Evolutionary conservation across 2,329 filamentous ascomycete genomes (phyloP), one percentile per base, ranked within the genome.

Genomic region (Volutella citrinella): DNA sequence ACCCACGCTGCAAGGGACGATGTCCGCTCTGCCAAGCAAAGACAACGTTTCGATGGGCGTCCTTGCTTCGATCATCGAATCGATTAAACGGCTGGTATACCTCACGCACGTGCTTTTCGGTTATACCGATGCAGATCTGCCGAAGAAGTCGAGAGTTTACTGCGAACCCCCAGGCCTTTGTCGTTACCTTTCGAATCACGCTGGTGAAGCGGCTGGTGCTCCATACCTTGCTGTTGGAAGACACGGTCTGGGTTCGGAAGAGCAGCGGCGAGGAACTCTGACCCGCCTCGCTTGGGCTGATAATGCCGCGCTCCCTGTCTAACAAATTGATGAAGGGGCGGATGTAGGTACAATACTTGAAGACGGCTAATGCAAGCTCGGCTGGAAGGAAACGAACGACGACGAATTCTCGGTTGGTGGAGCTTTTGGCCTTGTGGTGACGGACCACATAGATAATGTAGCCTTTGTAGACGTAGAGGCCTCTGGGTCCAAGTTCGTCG

Each of bases 21-120:
- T 46, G 40, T 5, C 43, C 37, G 18, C 36, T 41, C 21, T 38
- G 36, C 43, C 43, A 46, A 10, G 43, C 43, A 23, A 46, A 43
- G 4, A 25, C 34, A 10, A 38, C 32, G 12, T 27, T 33, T 11
- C 20, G 20, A 17, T 33, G n/a, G 7, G 38, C 38, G 5, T 34
- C 17, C 4, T 16, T 24, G 26, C 12, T 38, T 14, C 13, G 8
- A 18, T 44, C 34, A 20, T 44, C 38, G 19, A 34, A 33, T 12
- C 31, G 27, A 21, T 40, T 37, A 19, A 38, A 36, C 5, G 30
- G 19, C 15, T 13, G 15, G 26, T 22, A n/a, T 3, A 32, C 31
- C 11, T 38, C 28, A 2, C 29, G 33, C 5, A 40, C 37, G 17
- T 44, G 41, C 19, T 38, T 40, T 13, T 40, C 37, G 6, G 41